phyloP scores from a whole-genome alignment of 768 basidiomycete species.

The Russula sp. region DNA sequence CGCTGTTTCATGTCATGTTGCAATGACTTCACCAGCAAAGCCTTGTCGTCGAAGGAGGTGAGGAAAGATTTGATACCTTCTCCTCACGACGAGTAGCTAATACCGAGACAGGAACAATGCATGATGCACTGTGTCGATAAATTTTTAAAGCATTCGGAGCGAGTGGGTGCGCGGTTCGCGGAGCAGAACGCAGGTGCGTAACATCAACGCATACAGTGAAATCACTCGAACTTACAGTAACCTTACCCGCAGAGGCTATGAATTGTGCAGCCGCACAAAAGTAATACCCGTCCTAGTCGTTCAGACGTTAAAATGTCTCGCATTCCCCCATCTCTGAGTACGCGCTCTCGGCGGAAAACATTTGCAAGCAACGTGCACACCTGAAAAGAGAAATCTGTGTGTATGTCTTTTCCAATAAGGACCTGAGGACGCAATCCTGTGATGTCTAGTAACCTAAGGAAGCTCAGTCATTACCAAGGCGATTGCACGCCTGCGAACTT shows the following conservation, averaged over 20 bases:
- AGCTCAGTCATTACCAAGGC: conserved; percentile 58
- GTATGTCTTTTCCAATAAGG: conserved; percentile 41
- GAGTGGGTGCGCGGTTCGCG: conserved; percentile 88
- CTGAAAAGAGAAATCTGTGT: conserved; percentile 38
- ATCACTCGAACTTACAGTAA: conserved; percentile 7
- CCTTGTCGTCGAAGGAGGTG: conserved; percentile 91
- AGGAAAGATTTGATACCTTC: neutral
- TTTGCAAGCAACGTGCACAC: conserved; percentile 33
- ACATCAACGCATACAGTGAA: conserved; percentile 1
- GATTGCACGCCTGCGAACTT: conserved; percentile 53
- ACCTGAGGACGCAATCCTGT: conserved; percentile 55
- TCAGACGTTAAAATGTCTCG: conserved; percentile 5
- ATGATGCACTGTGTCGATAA: conserved; percentile 95
- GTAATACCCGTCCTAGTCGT: conserved; percentile 6
- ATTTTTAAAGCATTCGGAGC: conserved; percentile 94
- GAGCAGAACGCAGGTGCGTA: conserved; percentile 85
- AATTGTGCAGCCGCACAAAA: conserved; percentile 39
- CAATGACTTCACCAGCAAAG: conserved; percentile 96
- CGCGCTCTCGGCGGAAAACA: too few species aligned
- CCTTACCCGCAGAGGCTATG: conserved; percentile 42
- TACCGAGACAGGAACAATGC: conserved; percentile 67
- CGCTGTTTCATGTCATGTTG: conserved; percentile 94
- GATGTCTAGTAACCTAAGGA: conserved; percentile 56
- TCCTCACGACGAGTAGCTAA: conserved; percentile 17
- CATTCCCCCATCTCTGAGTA: too few species aligned